These are phyloP conservation scores for Entoloma clypeatum DNA, from an alignment of 1,284 basidiomycete genomes.

Conservation along the genomic window DNA sequence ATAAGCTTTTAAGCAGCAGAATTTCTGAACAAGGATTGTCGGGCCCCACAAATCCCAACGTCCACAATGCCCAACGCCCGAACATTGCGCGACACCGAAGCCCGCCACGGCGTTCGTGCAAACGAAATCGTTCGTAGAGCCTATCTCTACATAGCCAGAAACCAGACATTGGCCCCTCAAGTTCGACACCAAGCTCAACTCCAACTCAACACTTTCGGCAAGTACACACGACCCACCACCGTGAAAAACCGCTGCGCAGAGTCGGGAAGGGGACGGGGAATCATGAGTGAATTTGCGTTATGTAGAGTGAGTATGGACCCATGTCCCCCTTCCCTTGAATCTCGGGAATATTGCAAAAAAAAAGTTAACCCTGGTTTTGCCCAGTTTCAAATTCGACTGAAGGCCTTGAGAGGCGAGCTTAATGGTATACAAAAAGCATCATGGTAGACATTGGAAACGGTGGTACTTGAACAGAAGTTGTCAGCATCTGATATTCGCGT, in stretches of 20 bases:
- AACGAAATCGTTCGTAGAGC: slow-evolving; percentile 83
- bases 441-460: slow-evolving; percentile 62
- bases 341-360: background rate
- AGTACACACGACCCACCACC: slow-evolving; percentile 76
- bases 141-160: slow-evolving; percentile 87
- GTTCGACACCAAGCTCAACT: slow-evolving; percentile 96
- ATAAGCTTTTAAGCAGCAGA: no score
- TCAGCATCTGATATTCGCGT: no score
- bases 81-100: slow-evolving; percentile 74
- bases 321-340: no score
- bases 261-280: slow-evolving; percentile 81
- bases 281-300: slow-evolving; percentile 86
- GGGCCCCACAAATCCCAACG: no score
- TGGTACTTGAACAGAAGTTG: no score
- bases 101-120: slow-evolving; percentile 62
- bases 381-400: slow-evolving; percentile 87
- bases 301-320: slow-evolving; percentile 65
- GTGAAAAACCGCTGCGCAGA: slow-evolving; percentile 88
- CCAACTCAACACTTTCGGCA: slow-evolving; percentile 84
- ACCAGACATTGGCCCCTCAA: slow-evolving; percentile 78
- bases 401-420: slow-evolving; percentile 75
- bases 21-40: no score
- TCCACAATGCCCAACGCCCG: slow-evolving; percentile 48
- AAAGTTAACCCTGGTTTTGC: no score
- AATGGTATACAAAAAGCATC: slow-evolving; percentile 88